Percentiles rank a stretch among this genome's conserved stretches.
Evolutionary conservation across 305 asterid species (phyloP).

Genomic region (Fraxinus greggii): DNA sequence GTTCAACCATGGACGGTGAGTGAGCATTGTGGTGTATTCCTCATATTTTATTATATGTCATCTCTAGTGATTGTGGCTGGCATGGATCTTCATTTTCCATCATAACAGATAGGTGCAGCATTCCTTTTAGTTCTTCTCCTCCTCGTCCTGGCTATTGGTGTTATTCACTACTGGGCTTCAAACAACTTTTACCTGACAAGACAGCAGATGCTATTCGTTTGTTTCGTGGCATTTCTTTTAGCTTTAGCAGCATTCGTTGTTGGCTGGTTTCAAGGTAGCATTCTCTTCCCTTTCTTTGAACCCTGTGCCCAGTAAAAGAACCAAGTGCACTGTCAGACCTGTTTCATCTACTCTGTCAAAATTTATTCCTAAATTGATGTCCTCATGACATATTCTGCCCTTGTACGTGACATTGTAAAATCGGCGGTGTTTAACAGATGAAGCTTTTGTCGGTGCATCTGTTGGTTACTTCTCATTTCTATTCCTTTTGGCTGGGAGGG

Average conservation of each 20-base stretch:
- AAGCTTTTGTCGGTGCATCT: constrained; percentile 93
- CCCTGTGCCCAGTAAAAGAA: constrained; percentile 6
- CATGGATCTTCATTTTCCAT: constrained; percentile 22
- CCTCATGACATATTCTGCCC: background rate
- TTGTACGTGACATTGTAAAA: constrained; percentile 16
- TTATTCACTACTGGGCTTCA: constrained; percentile 96
- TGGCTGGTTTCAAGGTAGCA: constrained; percentile 77
- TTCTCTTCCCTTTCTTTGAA: constrained; percentile 11
- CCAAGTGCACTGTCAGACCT: constrained; percentile 10
- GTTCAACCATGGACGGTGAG: constrained; percentile 92
- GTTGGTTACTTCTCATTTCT: constrained; percentile 99
- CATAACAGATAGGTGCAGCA: constrained; percentile 86
- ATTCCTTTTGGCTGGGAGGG: constrained; percentile 96
- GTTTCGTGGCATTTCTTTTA: constrained; percentile 93
- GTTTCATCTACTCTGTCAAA: constrained; percentile 8
- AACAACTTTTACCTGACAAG: constrained; percentile 96
- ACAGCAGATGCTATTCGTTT: constrained; percentile 85
- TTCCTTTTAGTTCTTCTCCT: constrained; percentile 90
- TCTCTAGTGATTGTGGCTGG: constrained; percentile 20
- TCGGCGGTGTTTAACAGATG: constrained; percentile 47
- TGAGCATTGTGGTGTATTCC: constrained; percentile 13
- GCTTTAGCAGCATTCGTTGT: constrained; percentile 95
- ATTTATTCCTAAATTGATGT: background rate
- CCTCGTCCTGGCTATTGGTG: constrained; percentile 89
- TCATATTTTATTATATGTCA: constrained; percentile 13